Evolutionary conservation across 163 green algal species (phyloP).

Genomic region (Trebouxia gelatinosa): DNA sequence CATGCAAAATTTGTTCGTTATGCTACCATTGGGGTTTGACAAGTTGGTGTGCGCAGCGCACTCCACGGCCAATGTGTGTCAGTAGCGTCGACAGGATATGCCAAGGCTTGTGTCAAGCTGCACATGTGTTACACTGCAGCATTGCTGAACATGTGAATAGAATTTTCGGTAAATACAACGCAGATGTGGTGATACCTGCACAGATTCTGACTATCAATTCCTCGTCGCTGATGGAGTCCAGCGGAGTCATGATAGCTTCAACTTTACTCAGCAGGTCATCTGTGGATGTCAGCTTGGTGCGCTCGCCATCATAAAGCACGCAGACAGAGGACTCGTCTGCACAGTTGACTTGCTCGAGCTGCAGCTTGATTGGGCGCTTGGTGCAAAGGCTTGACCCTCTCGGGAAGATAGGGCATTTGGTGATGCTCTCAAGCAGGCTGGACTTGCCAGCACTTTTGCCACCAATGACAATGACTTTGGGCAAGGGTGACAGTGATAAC

Average conservation of each 20-base stretch:
- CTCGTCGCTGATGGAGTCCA: neutral
- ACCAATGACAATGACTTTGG: constrained; percentile 11
- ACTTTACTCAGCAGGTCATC: constrained; percentile 2
- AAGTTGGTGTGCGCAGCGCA: neutral
- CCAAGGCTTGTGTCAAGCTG: neutral
- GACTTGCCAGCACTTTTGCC: constrained; percentile 20
- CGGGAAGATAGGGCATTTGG: constrained; percentile 22
- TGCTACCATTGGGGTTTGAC: neutral
- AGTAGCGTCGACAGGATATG: neutral
- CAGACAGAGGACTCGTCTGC: neutral
- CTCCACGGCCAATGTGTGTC: too few species aligned
- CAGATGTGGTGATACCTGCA: neutral
- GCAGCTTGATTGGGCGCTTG: neutral
- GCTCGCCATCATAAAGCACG: neutral
- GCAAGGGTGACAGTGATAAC: neutral
- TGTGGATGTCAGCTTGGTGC: neutral
- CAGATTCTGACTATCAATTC: neutral
- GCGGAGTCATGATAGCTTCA: neutral
- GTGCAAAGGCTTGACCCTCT: constrained; percentile 1
- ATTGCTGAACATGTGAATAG: neutral
- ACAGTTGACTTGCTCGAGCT: neutral
- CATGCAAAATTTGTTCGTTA: neutral
- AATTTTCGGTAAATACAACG: neutral
- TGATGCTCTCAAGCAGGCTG: constrained; percentile 30
- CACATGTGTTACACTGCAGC: neutral